These are phyloP conservation scores for Saturnispora quitensis DNA, from an alignment of 805 yeast species.

Conservation along the genomic window DNA sequence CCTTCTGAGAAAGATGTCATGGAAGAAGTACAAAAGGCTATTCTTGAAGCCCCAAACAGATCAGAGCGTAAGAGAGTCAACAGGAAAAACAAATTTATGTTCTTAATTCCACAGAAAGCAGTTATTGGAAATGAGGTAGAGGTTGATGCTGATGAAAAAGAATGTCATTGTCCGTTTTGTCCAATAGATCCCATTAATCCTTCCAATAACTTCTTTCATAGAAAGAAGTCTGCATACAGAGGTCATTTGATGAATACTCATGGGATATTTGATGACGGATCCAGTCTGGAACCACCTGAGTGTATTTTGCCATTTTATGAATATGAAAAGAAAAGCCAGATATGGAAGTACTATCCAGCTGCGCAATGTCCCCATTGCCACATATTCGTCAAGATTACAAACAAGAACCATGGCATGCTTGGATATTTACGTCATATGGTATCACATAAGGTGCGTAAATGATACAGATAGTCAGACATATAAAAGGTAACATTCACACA, in stretches of 20 bases:
- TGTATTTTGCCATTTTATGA: conserved; percentile 7
- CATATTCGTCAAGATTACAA: conserved; percentile 8
- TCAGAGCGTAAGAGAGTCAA: not conserved
- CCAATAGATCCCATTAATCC: conserved; percentile 4
- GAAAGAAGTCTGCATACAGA: conserved; percentile 14
- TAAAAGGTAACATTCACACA: no score
- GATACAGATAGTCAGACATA: not conserved
- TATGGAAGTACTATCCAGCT: conserved; percentile 6
- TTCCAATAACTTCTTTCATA: conserved; percentile 10
- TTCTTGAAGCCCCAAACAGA: not conserved
- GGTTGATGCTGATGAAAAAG: conserved; percentile 8
- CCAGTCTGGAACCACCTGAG: conserved; percentile 2
- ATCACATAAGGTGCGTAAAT: not conserved
- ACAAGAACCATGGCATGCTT: conserved; percentile 12
- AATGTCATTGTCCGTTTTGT: conserved; percentile 8
- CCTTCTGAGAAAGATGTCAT: not conserved
- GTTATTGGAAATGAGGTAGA: not conserved
- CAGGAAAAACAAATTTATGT: not conserved
- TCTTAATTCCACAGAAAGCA: conserved; percentile 5
- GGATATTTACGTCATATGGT: conserved; percentile 13
- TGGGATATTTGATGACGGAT: conserved; percentile 13
- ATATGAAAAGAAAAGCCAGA: conserved; percentile 5
- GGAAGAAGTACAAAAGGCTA: not conserved
- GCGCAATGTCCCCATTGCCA: conserved; percentile 6
- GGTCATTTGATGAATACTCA: conserved; percentile 15